Evolutionary conservation across 2,329 filamentous ascomycete genomes (phyloP), one percentile per base, ranked within the genome.

Genomic region (Trichoderma brevicompactum): DNA sequence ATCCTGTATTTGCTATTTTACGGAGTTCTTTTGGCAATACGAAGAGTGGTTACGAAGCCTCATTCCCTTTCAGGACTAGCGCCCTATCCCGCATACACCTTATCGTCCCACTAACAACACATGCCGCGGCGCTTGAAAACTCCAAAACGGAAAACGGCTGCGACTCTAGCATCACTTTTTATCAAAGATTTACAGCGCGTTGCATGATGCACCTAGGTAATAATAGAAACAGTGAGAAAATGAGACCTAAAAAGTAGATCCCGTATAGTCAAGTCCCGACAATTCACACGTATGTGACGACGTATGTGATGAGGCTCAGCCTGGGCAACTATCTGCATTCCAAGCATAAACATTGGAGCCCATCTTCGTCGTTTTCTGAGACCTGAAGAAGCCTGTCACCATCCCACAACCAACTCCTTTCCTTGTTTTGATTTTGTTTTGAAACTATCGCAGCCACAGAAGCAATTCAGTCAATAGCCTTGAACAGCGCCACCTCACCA

Each of bases 281-380:
- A 28, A 3, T 28, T 28, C 23, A 28, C 23, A 28, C 23, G 23
- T 53, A 44, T 52, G 48, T 36, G 38, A 43, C 59, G 59, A 62
- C 48, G 59, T 62, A 62, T 53, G 59, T 44, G 38, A 44, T 38
- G 48, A 53, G 44, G 58, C 46, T 61, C 36, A 7, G 46, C 19
- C 58, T 15, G 19, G 23, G 34, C 56, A 49, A 60, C 56, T 52
- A 8, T 34, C 58, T 43, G 19, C 58, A 52, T 61, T 52, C 58
- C 58, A 52, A n/a, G 6, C 15, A 40, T 19, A 52, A n/a, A 34
- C 15, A 6, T 15, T 52, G 13, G 6, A 32, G 9, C 19, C 23
- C 28, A 36, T 34, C 49, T 23, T 23, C 15, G 2, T 44, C 8
- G 9, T 44, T 44, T 44, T 34, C 23, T 32, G 36, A 28, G 7